These are phyloP conservation scores for Boletus patriciae DNA, from an alignment of 768 basidiomycete species.

Conservation along the genomic window DNA sequence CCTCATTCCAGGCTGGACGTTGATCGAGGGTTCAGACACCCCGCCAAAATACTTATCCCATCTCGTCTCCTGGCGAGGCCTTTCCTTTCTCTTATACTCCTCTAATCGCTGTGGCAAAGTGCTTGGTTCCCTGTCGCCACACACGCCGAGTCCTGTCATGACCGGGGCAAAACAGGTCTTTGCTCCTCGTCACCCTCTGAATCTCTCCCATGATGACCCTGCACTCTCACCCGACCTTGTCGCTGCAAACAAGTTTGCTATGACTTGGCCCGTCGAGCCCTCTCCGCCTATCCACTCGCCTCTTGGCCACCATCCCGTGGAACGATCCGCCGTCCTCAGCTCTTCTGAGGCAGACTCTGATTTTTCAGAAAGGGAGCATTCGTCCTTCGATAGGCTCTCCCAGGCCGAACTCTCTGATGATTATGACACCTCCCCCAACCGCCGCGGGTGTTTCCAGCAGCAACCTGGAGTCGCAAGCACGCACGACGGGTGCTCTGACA, in stretches of 20 bases:
- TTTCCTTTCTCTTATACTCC: slow-evolving; percentile 10
- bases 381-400: slow-evolving; percentile 32
- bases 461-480: slow-evolving; percentile 18
- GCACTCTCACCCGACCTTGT: slow-evolving; percentile 47
- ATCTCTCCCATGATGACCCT: slow-evolving; percentile 39
- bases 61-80: slow-evolving; percentile 31
- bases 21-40: slow-evolving; percentile 29
- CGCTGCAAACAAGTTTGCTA: slow-evolving; percentile 55
- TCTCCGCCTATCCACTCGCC: slow-evolving; percentile 41
- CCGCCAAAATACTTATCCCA: slow-evolving; percentile 14
- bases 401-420: slow-evolving; percentile 35
- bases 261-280: slow-evolving; percentile 56
- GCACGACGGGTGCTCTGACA: slow-evolving; percentile 28
- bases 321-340: slow-evolving; percentile 44
- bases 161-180: slow-evolving; percentile 38
- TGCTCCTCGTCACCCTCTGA: slow-evolving; percentile 49
- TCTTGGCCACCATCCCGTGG: slow-evolving; percentile 26
- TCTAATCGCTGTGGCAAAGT: slow-evolving; percentile 12
- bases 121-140: slow-evolving; percentile 18
- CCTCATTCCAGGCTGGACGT: slow-evolving; percentile 26
- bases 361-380: slow-evolving; percentile 46
- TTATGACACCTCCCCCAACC: slow-evolving; percentile 25
- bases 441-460: slow-evolving; percentile 28
- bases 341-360: slow-evolving; percentile 55
- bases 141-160: slow-evolving; percentile 20